phyloP scores from a whole-genome alignment of 768 basidiomycete species.

The Clitopilus passeckerianus region DNA sequence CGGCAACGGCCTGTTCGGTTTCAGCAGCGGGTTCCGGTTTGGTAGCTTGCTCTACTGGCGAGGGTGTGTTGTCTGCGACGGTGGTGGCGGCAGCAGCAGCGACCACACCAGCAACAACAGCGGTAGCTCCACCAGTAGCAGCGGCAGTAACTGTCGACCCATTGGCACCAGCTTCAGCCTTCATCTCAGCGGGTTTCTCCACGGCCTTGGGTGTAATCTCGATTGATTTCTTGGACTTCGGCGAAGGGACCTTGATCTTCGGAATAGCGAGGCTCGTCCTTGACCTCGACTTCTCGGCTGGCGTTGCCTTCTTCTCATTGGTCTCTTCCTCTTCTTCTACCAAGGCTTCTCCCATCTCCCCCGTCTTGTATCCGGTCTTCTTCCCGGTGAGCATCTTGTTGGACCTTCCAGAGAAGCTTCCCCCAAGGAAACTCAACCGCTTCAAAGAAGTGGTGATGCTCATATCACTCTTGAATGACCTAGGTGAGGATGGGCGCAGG shows the following conservation, averaged over 20 bases:
- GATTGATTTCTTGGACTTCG: slow-evolving; percentile 22
- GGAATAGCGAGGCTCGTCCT: slow-evolving; percentile 5
- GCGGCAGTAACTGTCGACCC: slow-evolving; percentile 14
- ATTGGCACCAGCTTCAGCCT: slow-evolving; percentile 11
- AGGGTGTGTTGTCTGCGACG: not conserved
- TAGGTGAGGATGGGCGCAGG: slow-evolving; percentile 33
- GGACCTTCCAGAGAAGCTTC: slow-evolving; percentile 34
- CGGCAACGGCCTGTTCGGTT: not conserved
- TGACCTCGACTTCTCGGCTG: not conserved
- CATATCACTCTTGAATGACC: slow-evolving; percentile 38
- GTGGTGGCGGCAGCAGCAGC: not conserved
- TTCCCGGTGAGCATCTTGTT: slow-evolving; percentile 27
- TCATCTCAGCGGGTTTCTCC: slow-evolving; percentile 12
- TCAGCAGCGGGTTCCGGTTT: not conserved
- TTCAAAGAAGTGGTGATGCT: slow-evolving; percentile 50
- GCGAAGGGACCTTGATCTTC: slow-evolving; percentile 22
- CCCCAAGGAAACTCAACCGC: slow-evolving; percentile 47
- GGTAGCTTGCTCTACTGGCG: not conserved
- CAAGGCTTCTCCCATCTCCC: slow-evolving; percentile 70
- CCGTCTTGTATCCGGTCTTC: slow-evolving; percentile 35
- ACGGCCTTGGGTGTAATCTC: slow-evolving; percentile 17
- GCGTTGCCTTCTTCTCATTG: slow-evolving; percentile 9
- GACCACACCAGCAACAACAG: slow-evolving; percentile 3
- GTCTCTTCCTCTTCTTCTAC: slow-evolving; percentile 45
- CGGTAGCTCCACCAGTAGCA: slow-evolving; percentile 16